Evolutionary conservation across 176 grass and related monocot species (phyloP).

Genomic region (Luzula sylvatica): DNA sequence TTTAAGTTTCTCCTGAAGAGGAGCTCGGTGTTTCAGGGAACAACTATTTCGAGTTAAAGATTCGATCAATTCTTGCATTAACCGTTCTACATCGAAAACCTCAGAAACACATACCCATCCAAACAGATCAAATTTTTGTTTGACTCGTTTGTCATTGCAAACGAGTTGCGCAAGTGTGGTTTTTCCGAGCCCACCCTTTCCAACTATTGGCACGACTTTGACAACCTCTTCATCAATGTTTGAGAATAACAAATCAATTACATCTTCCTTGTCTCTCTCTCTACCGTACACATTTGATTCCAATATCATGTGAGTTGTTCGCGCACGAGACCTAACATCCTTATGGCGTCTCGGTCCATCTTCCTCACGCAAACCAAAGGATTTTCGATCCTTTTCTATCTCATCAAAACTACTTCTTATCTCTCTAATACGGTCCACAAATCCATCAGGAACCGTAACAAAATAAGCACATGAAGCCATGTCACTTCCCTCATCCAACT

Average conservation of each 20-base stretch:
- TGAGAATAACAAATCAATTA: constrained; percentile 4
- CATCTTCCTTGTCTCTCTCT: constrained; percentile 18
- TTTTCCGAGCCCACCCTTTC: constrained; percentile 37
- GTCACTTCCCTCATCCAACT: neutral
- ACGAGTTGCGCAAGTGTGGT: constrained; percentile 28
- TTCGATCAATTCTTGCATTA: constrained; percentile 9
- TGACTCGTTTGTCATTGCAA: neutral
- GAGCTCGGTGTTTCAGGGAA: neutral
- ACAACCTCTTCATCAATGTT: neutral
- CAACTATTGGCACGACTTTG: constrained; percentile 18
- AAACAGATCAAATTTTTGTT: constrained; percentile 6
- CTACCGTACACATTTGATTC: constrained; percentile 21
- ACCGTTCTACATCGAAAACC: neutral
- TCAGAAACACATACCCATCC: constrained; percentile 28
- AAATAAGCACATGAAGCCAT: neutral
- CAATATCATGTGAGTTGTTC: neutral
- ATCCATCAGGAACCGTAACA: neutral
- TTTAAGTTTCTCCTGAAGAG: neutral
- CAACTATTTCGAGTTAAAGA: neutral
- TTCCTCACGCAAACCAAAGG: neutral
- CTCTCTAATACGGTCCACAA: neutral
- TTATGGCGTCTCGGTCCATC: neutral
- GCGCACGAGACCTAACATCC: too few relatives aligned
- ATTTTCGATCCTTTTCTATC: neutral
- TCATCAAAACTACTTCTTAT: constrained; percentile 1